A percentile compares a stretch with the other conserved stretches of the same genome.
phyloP scores from a whole-genome alignment of 768 basidiomycete genomes.

The Phlegmacium glaucopus region DNA sequence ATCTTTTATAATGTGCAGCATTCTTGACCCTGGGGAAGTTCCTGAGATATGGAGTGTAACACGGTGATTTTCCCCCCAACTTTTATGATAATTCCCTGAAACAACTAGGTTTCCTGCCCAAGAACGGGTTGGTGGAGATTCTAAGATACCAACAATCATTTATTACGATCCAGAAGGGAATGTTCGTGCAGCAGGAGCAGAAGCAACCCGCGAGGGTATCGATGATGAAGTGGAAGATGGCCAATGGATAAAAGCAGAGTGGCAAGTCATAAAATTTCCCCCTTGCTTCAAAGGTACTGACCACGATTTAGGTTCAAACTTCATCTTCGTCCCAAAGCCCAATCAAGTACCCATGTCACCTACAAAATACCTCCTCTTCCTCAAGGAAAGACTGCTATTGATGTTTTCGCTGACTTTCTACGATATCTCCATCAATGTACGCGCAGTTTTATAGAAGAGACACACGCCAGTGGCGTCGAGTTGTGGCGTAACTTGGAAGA shows the following conservation, averaged over 20 bases:
- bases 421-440: slow-evolving; percentile 44
- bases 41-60: slow-evolving; percentile 37
- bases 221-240: slow-evolving; percentile 39
- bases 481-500: slow-evolving; percentile 44
- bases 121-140: slow-evolving; percentile 41
- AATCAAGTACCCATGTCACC: slow-evolving; percentile 13
- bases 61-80: slow-evolving; percentile 13
- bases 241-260: slow-evolving; percentile 44
- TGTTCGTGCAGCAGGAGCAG: slow-evolving; percentile 41
- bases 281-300: slow-evolving; percentile 7
- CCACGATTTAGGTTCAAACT: slow-evolving; percentile 33
- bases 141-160: slow-evolving; percentile 46
- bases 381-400: slow-evolving; percentile 32
- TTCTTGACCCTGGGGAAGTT: slow-evolving; percentile 32
- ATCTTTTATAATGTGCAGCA: slow-evolving; percentile 11
- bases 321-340: slow-evolving; percentile 29
- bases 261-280: slow-evolving; percentile 27
- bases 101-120: slow-evolving; percentile 41
- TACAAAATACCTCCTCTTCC: slow-evolving; percentile 39
- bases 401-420: slow-evolving; percentile 50
- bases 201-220: slow-evolving; percentile 36
- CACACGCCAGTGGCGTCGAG: slow-evolving; percentile 37
- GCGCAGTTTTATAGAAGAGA: slow-evolving; percentile 43
- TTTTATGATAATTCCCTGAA: slow-evolving; percentile 1
- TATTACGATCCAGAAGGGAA: slow-evolving; percentile 41